Conservation (phyloP, 495 filamentous ascomycete genomes). For the Lepraria neglecta region DNA sequence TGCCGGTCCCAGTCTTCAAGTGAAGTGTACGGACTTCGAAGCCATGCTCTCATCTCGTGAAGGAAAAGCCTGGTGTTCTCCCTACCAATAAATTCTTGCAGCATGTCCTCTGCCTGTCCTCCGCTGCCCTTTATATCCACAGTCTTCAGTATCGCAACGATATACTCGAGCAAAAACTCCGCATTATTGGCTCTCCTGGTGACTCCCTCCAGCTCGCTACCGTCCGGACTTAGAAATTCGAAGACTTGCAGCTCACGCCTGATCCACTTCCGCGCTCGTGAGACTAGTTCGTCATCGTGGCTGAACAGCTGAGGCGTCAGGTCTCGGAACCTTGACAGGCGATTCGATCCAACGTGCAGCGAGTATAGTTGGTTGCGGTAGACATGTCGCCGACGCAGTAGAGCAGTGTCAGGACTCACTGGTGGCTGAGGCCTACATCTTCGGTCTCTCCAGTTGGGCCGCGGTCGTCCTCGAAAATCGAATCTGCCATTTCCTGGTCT, state of each 20-base stretch:
- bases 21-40: constrained; percentile 66
- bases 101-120: constrained; percentile 80
- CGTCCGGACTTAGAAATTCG: constrained; percentile 55
- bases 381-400: constrained; percentile 64
- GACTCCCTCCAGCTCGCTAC: constrained; percentile 25
- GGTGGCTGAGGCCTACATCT: constrained; percentile 22
- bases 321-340: constrained; percentile 68
- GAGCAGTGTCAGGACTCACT: constrained; percentile 45
- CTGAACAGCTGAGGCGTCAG: constrained; percentile 63
- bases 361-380: constrained; percentile 75
- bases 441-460: constrained; percentile 12
- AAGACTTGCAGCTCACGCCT: constrained; percentile 86
- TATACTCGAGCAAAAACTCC: constrained; percentile 86
- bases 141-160: constrained; percentile 80
- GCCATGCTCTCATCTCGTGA: constrained; percentile 75
- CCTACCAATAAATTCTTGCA: constrained; percentile 78
- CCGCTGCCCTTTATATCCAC: constrained; percentile 81
- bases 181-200: constrained; percentile 62
- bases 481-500: not conserved
- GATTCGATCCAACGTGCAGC: constrained; percentile 78
- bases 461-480: not conserved
- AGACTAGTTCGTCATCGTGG: constrained; percentile 59
- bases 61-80: constrained; percentile 73
- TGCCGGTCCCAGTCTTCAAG: constrained; percentile 73
- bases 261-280: constrained; percentile 80